Conservation (phyloP, 1,284 basidiomycete genomes). For the Leccinum pachyderme region DNA sequence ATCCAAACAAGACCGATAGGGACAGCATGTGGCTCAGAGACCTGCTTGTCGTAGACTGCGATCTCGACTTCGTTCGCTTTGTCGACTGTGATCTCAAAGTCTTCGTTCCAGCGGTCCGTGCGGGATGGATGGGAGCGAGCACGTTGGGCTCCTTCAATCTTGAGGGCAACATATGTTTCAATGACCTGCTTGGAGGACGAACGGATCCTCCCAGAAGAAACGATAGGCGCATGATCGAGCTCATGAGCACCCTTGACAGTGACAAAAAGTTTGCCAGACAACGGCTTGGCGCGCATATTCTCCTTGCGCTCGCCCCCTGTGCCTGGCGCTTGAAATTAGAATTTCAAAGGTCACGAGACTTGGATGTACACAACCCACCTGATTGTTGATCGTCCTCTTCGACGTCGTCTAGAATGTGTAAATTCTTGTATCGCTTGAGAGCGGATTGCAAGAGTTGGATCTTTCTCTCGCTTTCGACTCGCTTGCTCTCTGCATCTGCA, state of each 20-base stretch:
- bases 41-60: conserved; percentile 91
- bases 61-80: conserved; percentile 99
- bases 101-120: conserved; percentile 97
- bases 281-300: conserved; percentile 85
- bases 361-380: conserved; percentile 36
- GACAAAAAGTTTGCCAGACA: conserved; percentile 92
- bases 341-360: conserved; percentile 1
- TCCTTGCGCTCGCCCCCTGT: conserved; percentile 89
- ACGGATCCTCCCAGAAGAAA: conserved; percentile 56
- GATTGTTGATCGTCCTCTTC: conserved; percentile 69
- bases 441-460: conserved; percentile 91
- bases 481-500: conserved; percentile 90
- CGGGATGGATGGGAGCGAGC: conserved; percentile 91
- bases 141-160: conserved; percentile 93
- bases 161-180: conserved; percentile 93
- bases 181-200: conserved; percentile 75
- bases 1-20: conserved; percentile 98
- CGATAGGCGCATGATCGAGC: conserved; percentile 88
- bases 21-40: conserved; percentile 73
- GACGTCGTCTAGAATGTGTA: conserved; percentile 90
- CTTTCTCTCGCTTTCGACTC: conserved; percentile 93
- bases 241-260: conserved; percentile 89
- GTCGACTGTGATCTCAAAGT: conserved; percentile 95
- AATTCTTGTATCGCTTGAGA: conserved; percentile 93
- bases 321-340: conserved; percentile 41